Base-by-base conservation (phyloP, 768 basidiomycete species). In the Macrolepiota albuminosa region DNA sequence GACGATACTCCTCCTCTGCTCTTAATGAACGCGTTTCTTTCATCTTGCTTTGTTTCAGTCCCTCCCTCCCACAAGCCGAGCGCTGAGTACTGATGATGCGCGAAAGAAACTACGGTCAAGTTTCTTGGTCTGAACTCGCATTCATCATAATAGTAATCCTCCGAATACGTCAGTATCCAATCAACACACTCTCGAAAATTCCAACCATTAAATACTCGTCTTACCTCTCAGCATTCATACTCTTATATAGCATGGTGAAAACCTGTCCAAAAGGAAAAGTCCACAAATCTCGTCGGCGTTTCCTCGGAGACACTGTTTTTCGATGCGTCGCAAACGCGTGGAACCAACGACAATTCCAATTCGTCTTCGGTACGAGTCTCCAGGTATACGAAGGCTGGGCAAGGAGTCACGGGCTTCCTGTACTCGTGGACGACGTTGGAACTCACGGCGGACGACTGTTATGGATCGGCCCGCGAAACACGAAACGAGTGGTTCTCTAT, bases 381-480 rank as follows among this genome's bases (percentile, higher is more conserved):
- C 52, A 58, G 3, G 63, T 66, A 10, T 74, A 72, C 51, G 14
- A 65, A 39, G 42, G 40, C 3, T 76, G 69, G 69, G 57, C 62
- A 10, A 69, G 65, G 57, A 51, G 54, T 36, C 59, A 66, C 21
- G 58, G 63, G 16, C 55, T 71, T 43, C 60, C 65, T n/a, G 33
- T 49, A 2, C 36, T 55, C 8, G 62, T 72, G 34, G 74, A 74
- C 18, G 70, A 71, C n/a, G 51, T 75, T 6, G 69, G 67, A 33
- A 58, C 50, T 40, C 24, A 63, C 66, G 37, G 67, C 29, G 66
- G 68, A 26, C 61, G 67, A 36, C 56, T 76, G 18, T 37, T 75
- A n/a, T 77, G 76, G 76, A 63, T 76, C 46, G 71, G 72, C 14
- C 62, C 63, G 18, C 71, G 68, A 52, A 63, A 68, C 29, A 68